These are phyloP conservation scores for Monilinia polystroma DNA, from an alignment of 2,329 filamentous ascomycete species.

Conservation along the genomic window DNA sequence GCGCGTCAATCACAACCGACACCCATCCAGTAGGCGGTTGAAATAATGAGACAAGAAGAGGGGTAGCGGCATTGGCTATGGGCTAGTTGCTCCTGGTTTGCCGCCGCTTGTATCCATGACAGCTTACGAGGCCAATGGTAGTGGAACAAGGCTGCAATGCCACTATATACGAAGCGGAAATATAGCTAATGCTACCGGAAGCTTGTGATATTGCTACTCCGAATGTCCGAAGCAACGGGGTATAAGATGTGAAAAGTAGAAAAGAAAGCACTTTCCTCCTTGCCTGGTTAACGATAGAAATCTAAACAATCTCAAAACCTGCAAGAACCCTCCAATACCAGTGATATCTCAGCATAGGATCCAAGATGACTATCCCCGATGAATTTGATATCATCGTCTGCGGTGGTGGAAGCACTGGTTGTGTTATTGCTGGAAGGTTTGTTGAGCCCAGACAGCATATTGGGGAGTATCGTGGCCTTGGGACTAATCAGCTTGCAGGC, in stretches of 20 bases:
- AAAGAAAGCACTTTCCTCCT: neutral
- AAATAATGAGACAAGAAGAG: conserved; percentile 15
- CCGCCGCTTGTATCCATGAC: neutral
- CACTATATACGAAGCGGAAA: neutral
- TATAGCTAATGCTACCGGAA: conserved; percentile 8
- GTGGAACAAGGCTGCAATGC: neutral
- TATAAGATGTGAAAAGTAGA: neutral
- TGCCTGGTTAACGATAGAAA: neutral
- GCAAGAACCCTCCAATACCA: neutral
- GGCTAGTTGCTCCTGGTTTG: neutral
- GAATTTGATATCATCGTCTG: conserved; percentile 54
- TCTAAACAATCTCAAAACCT: neutral
- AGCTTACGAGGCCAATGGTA: neutral
- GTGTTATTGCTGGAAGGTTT: conserved; percentile 49
- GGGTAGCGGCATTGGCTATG: conserved; percentile 14
- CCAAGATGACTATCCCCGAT: conserved; percentile 36
- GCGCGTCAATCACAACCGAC: conserved; percentile 14
- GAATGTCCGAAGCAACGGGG: neutral
- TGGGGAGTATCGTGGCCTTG: neutral
- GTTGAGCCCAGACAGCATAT: conserved; percentile 4
- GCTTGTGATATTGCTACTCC: neutral
- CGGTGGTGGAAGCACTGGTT: conserved; percentile 50
- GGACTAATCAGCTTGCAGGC: conserved; percentile 40
- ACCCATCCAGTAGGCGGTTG: neutral
- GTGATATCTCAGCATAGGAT: neutral